Conservation (phyloP, 345 rosid species). For the Cardamine occulta region DNA sequence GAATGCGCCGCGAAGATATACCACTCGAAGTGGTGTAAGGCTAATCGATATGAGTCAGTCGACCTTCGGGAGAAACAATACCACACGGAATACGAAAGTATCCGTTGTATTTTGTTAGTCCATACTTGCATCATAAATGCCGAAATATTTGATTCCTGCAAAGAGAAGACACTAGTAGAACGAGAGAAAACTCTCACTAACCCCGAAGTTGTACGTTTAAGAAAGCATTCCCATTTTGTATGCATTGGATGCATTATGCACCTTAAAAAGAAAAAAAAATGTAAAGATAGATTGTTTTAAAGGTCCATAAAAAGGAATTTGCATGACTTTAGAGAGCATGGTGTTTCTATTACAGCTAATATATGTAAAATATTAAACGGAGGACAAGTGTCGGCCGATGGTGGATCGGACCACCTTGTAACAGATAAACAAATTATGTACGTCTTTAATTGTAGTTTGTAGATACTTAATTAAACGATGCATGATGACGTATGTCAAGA, state of each 20-base stretch:
- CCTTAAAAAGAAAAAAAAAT: background rate
- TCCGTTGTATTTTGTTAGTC: too few species aligned
- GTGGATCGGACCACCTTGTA: constrained; percentile 33
- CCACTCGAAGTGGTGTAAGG: too few species aligned
- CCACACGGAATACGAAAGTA: too few species aligned
- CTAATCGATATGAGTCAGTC: too few species aligned
- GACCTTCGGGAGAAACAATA: too few species aligned
- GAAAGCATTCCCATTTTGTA: background rate
- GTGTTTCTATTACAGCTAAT: constrained; percentile 35
- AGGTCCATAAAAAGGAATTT: background rate
- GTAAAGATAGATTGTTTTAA: background rate
- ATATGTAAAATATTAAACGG: background rate
- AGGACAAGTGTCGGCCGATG: constrained; percentile 35
- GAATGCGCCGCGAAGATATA: too few species aligned
- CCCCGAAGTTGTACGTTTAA: background rate
- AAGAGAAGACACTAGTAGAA: too few species aligned
- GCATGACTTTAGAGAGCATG: constrained; percentile 17
- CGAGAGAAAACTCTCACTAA: too few species aligned
- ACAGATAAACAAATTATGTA: constrained; percentile 27
- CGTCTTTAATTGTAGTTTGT: background rate
- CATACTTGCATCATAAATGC: too few species aligned
- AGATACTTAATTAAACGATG: constrained; percentile 8
- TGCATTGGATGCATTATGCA: background rate
- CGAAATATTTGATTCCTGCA: too few species aligned
- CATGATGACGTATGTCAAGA: constrained; percentile 26